Evolutionary conservation across 108 stramenopile species (phyloP), one percentile per base, ranked within the genome.

Genomic region (Nitzschia putrida): DNA sequence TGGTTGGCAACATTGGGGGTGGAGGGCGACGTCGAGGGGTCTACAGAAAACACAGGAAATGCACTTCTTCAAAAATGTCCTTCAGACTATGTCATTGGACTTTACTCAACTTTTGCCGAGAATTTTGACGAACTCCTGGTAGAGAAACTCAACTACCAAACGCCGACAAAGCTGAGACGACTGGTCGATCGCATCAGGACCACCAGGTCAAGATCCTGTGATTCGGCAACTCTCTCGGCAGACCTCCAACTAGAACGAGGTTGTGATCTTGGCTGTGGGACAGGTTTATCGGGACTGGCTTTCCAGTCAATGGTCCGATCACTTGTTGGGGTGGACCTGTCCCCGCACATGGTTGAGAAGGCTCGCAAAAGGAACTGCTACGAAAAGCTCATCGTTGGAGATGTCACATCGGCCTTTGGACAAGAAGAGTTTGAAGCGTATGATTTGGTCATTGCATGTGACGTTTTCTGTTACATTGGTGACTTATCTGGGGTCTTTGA

Each of bases 211-310:
- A n/a, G n/a, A n/a, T n/a, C n/a, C n/a, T n/a, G n/a, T n/a, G n/a
- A n/a, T n/a, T n/a, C n/a, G n/a, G n/a, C 24, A 39, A 3, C n/a
- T 2, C 34, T 37, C 5, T 18, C 45, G 1, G 18, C 45, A 63
- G 45, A 22, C 70, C 2, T 2, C 29, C 44, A 20, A 18, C 39
- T 49, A 18, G 20, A 49, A n/a, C 22, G 23, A 18, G 1, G 23
- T 63, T 63, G 61, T 63, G 89, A 87, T 77, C 57, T 90, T 24
- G 89, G 89, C 0, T 90, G 89, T 67, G 89, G 89, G 5, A 83
- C 86, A 7, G 89, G 89, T 8, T 53, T 79, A 26, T 81, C 79
- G 13, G 89, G 89, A 12, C 10, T 73, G 4, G 79, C 79, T 41
- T 90, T 90, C 61, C 78, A 76, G 12, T 59, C 71, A 7, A 74